Base-by-base conservation (phyloP, 345 rosid genomes). In the Lenwebbia sp. region DNA sequence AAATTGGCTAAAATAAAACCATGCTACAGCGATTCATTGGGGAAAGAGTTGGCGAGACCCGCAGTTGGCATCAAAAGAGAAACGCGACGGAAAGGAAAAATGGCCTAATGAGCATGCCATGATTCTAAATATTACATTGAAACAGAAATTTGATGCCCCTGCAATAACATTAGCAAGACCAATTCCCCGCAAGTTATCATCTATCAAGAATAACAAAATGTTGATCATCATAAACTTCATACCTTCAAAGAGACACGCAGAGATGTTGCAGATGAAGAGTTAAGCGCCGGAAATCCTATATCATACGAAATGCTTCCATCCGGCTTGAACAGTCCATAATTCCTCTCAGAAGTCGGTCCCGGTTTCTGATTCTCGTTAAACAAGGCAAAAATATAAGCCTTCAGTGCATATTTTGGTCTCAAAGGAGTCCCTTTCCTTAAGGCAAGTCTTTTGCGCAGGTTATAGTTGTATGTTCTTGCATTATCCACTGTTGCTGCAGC, bases 341-440 rank as follows among this genome's bases (percentile, higher is more conserved):
- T 92, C 87, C 92, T 93, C 94, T 97, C 99, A 58, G 99, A 97
- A 78, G 98, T 94, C 14, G 95, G 89, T 19, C 98, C 99, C 6
- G 96, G 87, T 89, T 98, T 98, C 85, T 50, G 78, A 89, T 98
- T 44, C 91, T 98, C 99, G 54, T 98, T 98, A 88, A 98, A 98
- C 51, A 94, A 53, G 0, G 99, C 99, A 92, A 98, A 98, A 85
- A 97, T 87, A 86, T 97, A 97, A 41, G 93, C 99, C 93, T 93
- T 97, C 50, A 97, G 87, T n/a, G 89, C 88, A 13, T 9, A 89
- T 87, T 94, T 94, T 2, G 99, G 99, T 88, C 99, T 92, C 60
- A 89, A 86, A 65, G 99, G 99, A 54, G 99, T 98, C 82, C 99
- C 99, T 88, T 98, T 98, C 95, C 82, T 96, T 90, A 94, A 94